Evolutionary conservation across 331 rosid genomes (phyloP).

Genomic region (Acacia concinna): DNA sequence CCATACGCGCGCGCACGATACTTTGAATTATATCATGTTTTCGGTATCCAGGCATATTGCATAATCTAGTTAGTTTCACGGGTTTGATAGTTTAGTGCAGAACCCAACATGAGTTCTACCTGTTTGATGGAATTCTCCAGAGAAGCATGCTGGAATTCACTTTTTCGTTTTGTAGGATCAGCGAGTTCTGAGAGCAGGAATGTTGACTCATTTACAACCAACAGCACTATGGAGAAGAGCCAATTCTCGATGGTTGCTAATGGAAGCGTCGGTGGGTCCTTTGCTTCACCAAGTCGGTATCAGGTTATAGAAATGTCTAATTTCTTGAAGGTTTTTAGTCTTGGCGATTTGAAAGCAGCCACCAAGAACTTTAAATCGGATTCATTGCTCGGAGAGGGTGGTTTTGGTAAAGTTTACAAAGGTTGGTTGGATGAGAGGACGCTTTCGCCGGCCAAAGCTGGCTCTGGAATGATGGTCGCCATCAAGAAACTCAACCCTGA

Average conservation of each 20-base stretch:
- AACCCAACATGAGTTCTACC: conserved; percentile 6
- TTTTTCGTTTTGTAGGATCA: conserved; percentile 30
- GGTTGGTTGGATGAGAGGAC: conserved; percentile 86
- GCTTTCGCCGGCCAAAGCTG: conserved; percentile 58
- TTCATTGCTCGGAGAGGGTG: conserved; percentile 76
- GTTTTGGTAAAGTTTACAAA: conserved; percentile 80
- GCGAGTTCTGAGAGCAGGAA: conserved; percentile 42
- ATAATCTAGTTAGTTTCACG: background rate
- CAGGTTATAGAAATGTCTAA: background rate
- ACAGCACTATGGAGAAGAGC: conserved; percentile 46
- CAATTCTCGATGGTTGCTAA: conserved; percentile 52
- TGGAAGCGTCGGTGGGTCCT: conserved; percentile 36
- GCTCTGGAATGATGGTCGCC: conserved; percentile 67
- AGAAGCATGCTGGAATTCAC: background rate
- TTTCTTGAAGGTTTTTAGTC: conserved; percentile 59
- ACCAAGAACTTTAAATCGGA: conserved; percentile 68
- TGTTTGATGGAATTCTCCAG: background rate
- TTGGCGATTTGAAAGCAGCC: conserved; percentile 58
- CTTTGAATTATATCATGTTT: background rate
- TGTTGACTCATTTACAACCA: conserved; percentile 39
- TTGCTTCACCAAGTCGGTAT: conserved; percentile 34
- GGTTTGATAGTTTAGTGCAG: background rate
- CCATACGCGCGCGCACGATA: background rate
- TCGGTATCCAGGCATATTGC: background rate
- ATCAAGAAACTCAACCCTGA: conserved; percentile 68